These are phyloP conservation scores for Aspergillus bridgeri DNA, from an alignment of 495 filamentous ascomycete species.

Conservation along the genomic window DNA sequence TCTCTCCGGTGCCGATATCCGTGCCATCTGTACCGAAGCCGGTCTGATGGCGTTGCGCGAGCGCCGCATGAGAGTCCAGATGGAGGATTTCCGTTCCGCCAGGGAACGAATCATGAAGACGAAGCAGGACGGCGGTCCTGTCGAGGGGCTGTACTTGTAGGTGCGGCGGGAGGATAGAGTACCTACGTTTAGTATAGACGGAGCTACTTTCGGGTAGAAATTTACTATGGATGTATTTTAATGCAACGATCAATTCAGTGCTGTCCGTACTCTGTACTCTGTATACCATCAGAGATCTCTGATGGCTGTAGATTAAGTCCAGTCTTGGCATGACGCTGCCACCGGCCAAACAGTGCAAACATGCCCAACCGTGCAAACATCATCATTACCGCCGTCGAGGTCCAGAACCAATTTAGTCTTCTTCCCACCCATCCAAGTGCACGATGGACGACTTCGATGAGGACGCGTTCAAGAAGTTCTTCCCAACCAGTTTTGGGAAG, in stretches of 20 bases:
- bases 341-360: slow-evolving; percentile 40
- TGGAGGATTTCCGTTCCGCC: slow-evolving; percentile 94
- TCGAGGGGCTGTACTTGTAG: slow-evolving; percentile 97
- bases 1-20: slow-evolving; percentile 95
- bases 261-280: too few species aligned
- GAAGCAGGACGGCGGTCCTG: slow-evolving; percentile 94
- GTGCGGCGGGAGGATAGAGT: slow-evolving; percentile 10
- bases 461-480: slow-evolving; percentile 76
- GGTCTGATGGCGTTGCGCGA: slow-evolving; percentile 93
- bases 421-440: neutral
- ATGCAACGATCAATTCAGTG: too few species aligned
- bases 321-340: neutral
- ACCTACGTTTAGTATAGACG: slow-evolving; percentile 8
- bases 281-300: too few species aligned
- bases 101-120: slow-evolving; percentile 96
- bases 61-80: slow-evolving; percentile 95
- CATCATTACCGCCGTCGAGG: slow-evolving; percentile 11
- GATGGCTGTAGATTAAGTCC: too few species aligned
- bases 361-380: slow-evolving; percentile 23
- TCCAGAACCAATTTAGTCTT: slow-evolving; percentile 1
- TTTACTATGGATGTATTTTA: neutral
- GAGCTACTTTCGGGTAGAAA: slow-evolving; percentile 13
- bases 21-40: slow-evolving; percentile 97
- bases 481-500: slow-evolving; percentile 86
- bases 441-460: slow-evolving; percentile 67